Evolutionary conservation across 768 basidiomycete genomes (phyloP), one percentile per base, ranked within the genome.

Genomic region (Hortiboletus flavorubellus): DNA sequence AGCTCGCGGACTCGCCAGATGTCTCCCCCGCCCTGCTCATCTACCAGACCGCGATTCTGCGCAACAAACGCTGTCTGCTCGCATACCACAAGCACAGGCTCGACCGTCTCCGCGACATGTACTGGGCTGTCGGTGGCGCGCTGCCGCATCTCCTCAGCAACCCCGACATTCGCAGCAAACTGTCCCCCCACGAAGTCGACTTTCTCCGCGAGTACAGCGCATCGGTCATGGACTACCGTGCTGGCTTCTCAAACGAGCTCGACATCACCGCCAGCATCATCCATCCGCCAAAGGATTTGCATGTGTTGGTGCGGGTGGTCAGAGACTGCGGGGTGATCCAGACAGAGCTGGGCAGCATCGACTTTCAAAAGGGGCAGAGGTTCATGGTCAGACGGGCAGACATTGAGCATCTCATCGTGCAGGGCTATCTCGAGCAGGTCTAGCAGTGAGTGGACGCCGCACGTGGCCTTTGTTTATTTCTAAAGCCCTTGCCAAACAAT

Each of bases 21-120:
- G 64, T 79, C 53, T 71, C 78, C 21, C 76, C 78, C 18, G 81
- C 85, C 18, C 75, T 95, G 57, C 81, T 92, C 63, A 83, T 98
- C 65, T 86, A 90, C 68, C 92, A 96, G 72, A 91, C 95, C 8
- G 85, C 91, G 37, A 88, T 96, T 62, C 78, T 86, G 39, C 84
- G 94, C 58, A 97, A 98, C 78, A 97, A 96, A 70, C 88, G 97
- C n/a, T 93, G 92, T 68, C 79, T 98, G 4, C 82, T 98, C 43
- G 93, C 93, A 0, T 99, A 98, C 72, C 93, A 98, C 71, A 75
- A 82, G 26, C 92, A 94, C 73, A 82, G 96, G 52, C 72, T 92
- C 38, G 88, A 92, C 67, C 84, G 86, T 49, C 81, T 98, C 49
- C 82, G 86, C 54, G 87, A 93, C 65, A 80, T 91, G 76, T 97